Base-by-base conservation (phyloP, 148 eudicot species). In the Chenopodium album region DNA sequence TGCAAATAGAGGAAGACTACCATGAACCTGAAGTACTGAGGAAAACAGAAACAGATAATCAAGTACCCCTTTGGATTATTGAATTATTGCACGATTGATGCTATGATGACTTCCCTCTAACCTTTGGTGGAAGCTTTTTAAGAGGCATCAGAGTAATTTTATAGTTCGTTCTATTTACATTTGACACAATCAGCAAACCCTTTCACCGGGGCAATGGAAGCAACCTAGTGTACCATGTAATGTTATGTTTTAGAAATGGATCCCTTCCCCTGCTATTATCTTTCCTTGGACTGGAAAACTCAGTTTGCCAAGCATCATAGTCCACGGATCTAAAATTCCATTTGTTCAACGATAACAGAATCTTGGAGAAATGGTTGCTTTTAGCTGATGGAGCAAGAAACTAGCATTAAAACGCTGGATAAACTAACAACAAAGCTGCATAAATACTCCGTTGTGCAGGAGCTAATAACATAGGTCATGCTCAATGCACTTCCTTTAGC, bases 401-500 rank as follows among this genome's bases (percentile, higher is more conserved):
- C 44, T 41, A 6, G 44, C 44, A 41, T 41, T 6, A 41, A 41
- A 41, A 41, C 44, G 6, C 44, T 41, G 44, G 44, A 41, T 41
- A 41, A 41, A 5, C 44, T 41, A 41, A 41, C 7, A 41, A 41
- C 8, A 41, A 23, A 48, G 2, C 13, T 48, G 52, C 13, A 10
- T 2, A 48, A 20, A 32, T 2, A 44, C 26, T 69, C 46, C 77
- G 65, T 59, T 7, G 52, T 46, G 67, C 88, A 94, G 98, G 97
- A 70, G 94, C 94, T 41, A 97, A 94, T 82, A 91, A 95, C 66
- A 87, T 93, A 34, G 98, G 97, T 9, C 86, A 94, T 4, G 78
- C 98, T 48, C 95, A 94, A 78, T 94, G 98, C 87, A 81, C 93
- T 8, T 87, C 92, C 54, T 83, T 95, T 80, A 85, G 79, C 50